Evolutionary conservation across 371 early-diverging fungal species (phyloP).

Genomic region (Astathelohania contejeani): DNA sequence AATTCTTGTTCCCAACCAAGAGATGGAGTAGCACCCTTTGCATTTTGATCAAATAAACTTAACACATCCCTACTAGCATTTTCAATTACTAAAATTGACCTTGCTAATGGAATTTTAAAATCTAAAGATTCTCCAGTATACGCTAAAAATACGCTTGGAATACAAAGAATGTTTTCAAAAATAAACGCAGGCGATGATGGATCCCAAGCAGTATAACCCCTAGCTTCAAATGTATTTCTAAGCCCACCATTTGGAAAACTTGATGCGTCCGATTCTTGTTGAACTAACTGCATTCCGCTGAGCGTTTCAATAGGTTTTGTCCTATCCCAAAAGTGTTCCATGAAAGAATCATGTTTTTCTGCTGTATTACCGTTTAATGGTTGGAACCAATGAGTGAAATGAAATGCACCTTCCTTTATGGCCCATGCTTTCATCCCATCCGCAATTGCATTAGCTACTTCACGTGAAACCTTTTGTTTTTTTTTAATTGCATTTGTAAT

Average conservation of each 20-base stretch:
- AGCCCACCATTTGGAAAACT: constrained; percentile 91
- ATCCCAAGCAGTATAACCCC: constrained; percentile 95
- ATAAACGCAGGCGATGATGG: constrained; percentile 81
- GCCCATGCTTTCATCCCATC: not conserved
- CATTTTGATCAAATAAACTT: constrained; percentile 51
- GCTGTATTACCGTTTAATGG: constrained; percentile 88
- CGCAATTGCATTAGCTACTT: not conserved
- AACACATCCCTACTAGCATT: constrained; percentile 62
- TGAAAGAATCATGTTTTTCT: constrained; percentile 91
- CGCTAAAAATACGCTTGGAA: constrained; percentile 85
- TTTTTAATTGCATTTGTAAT: too few relatives aligned
- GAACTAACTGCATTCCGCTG: constrained; percentile 79
- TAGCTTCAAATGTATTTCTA: constrained; percentile 86
- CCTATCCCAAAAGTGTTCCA: constrained; percentile 65
- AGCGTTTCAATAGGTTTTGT: constrained; percentile 69
- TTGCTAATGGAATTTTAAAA: constrained; percentile 80
- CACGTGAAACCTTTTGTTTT: not conserved
- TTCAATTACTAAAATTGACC: constrained; percentile 67
- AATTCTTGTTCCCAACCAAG: constrained; percentile 90
- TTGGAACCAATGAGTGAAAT: constrained; percentile 97
- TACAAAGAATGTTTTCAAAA: constrained; percentile 65
- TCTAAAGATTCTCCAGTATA: constrained; percentile 92
- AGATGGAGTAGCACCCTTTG: constrained; percentile 61
- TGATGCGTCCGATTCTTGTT: constrained; percentile 94
- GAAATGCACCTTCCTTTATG: constrained; percentile 56